Evolutionary conservation across 1,284 basidiomycete genomes (phyloP).

Genomic region (Melampsora americana): DNA sequence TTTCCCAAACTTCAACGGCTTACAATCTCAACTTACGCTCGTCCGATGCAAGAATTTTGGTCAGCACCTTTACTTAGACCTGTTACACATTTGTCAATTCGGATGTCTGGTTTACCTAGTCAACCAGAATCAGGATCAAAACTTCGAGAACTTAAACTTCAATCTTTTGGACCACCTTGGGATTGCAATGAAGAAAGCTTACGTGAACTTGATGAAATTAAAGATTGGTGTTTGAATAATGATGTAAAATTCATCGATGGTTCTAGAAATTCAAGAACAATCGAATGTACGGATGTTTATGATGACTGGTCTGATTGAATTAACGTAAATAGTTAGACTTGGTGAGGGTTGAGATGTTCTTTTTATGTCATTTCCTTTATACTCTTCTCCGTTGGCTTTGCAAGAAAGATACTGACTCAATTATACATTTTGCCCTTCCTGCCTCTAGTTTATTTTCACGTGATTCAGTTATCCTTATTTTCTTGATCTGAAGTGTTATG

Average conservation of each 20-base stretch:
- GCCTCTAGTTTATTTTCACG: no score
- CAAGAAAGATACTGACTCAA: no score
- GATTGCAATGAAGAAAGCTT: conserved; percentile 10
- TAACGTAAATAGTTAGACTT: no score
- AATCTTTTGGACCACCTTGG: conserved; percentile 15
- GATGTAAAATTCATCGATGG: conserved; percentile 12
- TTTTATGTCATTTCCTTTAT: no score
- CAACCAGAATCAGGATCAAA: not conserved
- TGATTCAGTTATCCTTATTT: no score
- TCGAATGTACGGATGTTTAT: conserved; percentile 35
- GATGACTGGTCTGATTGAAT: no score
- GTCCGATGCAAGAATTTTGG: conserved; percentile 14
- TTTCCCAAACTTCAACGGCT: conserved; percentile 18
- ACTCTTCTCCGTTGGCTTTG: no score
- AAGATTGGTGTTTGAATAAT: conserved; percentile 17
- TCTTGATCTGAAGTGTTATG: no score
- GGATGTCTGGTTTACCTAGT: conserved; percentile 23
- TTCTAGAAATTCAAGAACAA: not conserved
- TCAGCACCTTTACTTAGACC: not conserved
- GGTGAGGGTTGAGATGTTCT: no score
- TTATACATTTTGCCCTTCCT: no score
- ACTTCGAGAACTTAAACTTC: conserved; percentile 5
- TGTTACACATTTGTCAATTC: conserved; percentile 18
- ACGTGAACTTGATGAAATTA: not conserved
- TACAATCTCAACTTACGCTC: conserved; percentile 25